Evolutionary conservation across 176 grass and related monocot species (phyloP).

Genomic region (Pharus latifolius): DNA sequence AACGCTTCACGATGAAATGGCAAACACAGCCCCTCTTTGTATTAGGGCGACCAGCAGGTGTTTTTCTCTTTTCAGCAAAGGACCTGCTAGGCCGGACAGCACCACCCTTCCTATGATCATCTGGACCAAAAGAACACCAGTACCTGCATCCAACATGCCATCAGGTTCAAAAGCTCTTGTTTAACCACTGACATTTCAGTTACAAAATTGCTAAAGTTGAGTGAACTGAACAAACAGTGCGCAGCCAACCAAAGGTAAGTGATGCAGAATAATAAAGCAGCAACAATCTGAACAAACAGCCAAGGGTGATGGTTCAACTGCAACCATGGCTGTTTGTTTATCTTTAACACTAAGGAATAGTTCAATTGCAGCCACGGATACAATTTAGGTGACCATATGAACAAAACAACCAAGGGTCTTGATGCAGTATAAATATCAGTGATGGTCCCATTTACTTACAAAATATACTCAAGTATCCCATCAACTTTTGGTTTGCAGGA

Average conservation of each 20-base stretch:
- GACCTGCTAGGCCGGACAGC: conserved; percentile 65
- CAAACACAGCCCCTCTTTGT: conserved; percentile 97
- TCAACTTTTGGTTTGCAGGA: conserved; percentile 92
- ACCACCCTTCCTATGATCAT: conserved; percentile 83
- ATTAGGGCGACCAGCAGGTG: conserved; percentile 86
- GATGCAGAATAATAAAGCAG: neutral
- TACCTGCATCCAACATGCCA: conserved; percentile 47
- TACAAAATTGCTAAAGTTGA: neutral
- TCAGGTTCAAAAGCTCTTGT: conserved; percentile 3
- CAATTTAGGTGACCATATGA: neutral
- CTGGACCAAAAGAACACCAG: conserved; percentile 98
- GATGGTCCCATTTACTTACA: conserved; percentile 46
- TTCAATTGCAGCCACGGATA: no score
- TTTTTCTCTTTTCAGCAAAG: conserved; percentile 59
- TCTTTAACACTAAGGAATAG: no score
- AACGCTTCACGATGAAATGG: conserved; percentile 96
- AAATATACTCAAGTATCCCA: conserved; percentile 95
- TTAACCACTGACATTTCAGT: conserved; percentile 8
- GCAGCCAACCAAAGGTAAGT: neutral
- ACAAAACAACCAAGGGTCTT: neutral
- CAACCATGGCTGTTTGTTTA: neutral
- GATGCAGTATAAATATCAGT: neutral
- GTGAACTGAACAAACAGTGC: neutral
- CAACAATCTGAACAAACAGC: neutral
- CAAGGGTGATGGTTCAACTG: neutral